phyloP scores from a whole-genome alignment of 148 eudicot genomes.

The Diospyros kaki region DNA sequence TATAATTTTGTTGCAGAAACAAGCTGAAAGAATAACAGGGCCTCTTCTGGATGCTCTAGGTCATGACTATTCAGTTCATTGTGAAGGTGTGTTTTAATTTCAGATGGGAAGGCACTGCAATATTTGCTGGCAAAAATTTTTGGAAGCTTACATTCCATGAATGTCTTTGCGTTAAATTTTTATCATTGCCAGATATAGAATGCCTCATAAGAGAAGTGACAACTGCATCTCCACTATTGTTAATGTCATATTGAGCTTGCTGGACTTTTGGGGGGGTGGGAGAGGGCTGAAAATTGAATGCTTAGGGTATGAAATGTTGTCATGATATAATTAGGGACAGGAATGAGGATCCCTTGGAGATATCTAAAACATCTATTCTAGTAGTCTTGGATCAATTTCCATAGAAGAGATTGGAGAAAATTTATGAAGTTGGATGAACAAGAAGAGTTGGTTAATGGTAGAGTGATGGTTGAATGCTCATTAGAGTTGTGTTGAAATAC shows the following conservation, averaged over 20 bases:
- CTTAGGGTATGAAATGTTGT: background rate
- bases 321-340: background rate
- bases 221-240: background rate
- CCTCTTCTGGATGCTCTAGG: conserved; percentile 85
- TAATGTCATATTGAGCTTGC: background rate
- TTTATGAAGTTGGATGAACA: conserved; percentile 6
- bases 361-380: background rate
- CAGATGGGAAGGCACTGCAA: background rate
- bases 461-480: background rate
- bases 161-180: background rate
- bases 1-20: conserved; percentile 42
- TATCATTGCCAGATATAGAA: background rate
- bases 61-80: conserved; percentile 72
- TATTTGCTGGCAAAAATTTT: background rate
- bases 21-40: conserved; percentile 63
- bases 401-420: background rate
- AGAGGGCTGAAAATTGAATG: too few species aligned
- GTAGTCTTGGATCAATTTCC: background rate
- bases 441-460: background rate
- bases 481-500: background rate
- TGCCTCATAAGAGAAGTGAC: background rate
- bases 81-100: conserved; percentile 56
- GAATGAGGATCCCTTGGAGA: background rate
- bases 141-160: background rate
- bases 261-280: background rate